Base-by-base conservation (phyloP, 768 basidiomycete species). In the Psilocybe subaeruginosa region DNA sequence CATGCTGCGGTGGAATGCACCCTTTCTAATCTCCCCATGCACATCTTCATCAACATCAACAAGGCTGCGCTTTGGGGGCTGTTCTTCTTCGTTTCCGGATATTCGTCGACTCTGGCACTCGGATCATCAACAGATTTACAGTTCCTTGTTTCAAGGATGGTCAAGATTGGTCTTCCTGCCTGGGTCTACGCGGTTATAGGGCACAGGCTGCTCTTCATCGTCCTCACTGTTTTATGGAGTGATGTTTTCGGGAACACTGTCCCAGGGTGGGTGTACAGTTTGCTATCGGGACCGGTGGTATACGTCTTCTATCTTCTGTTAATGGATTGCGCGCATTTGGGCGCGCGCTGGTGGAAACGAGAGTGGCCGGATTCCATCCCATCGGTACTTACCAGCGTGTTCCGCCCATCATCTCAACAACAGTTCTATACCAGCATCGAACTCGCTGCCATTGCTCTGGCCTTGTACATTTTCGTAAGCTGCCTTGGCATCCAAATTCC, bases 81-180 rank as follows among this genome's bases (percentile, higher is more conserved):
- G 8, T 72, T 72, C 63, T 70, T 68, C 64, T 67, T 72, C 61
- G 67, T 70, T 3, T 72, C 71, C 0, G 71, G 71, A 19, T 69
- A 67, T 39, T 66, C 71, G 3, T 62, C 64, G 7, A 56, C 63
- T 3, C 49, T 70, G 35, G 62, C 68, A 4, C 62, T 68, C 17
- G 51, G 49, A 29, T 59, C 59, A 6, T 58, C 63, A 8, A 12
- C 41, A 4, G 64, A 62, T 48, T 48, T 56, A 3, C 37, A 51
- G 12, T 61, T 62, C 19, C 50, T 69, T 46, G 17, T 63, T 8
- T 48, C 55, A 3, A 59, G 63, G 43, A 54, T 53, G 2, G 16
- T 66, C 23, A 65, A 65, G 27, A 54, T 64, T 27, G 66, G 57
- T n/a, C 11, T 69, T n/a, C 69, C 68, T 5, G 68, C 69, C 7